phyloP scores from a whole-genome alignment of 768 basidiomycete species.

The Lenzites betulinus region DNA sequence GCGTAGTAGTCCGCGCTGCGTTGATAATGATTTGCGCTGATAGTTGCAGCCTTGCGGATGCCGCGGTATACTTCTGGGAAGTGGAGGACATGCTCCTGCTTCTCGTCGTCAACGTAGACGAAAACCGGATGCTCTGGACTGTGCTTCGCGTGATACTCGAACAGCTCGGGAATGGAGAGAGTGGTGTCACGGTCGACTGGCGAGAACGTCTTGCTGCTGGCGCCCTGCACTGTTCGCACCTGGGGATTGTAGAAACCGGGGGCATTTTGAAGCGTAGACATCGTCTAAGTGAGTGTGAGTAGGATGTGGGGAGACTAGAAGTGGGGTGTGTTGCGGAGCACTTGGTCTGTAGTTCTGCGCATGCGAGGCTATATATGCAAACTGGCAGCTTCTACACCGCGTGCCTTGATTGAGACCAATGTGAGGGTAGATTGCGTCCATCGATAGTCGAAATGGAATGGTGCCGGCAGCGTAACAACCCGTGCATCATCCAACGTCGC shows the following conservation, averaged over 20 bases:
- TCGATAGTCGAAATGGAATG: background rate
- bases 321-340: background rate
- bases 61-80: slow-evolving; percentile 32
- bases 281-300: background rate
- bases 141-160: slow-evolving; percentile 37
- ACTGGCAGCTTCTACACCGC: background rate
- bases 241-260: slow-evolving; percentile 13
- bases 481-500: background rate
- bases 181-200: slow-evolving; percentile 37
- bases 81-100: slow-evolving; percentile 19
- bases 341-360: background rate
- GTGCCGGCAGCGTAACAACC: background rate
- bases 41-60: slow-evolving; percentile 29
- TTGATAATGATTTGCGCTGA: slow-evolving; percentile 19
- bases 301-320: background rate
- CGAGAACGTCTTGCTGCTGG: slow-evolving; percentile 33
- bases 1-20: slow-evolving; percentile 5
- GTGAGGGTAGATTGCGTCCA: background rate
- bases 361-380: background rate
- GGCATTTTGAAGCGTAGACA: slow-evolving; percentile 6
- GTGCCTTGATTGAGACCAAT: background rate
- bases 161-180: slow-evolving; percentile 37
- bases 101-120: slow-evolving; percentile 24
- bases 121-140: slow-evolving; percentile 37
- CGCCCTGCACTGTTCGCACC: slow-evolving; percentile 28